Base-by-base conservation (phyloP, 345 rosid species). In the Trapa bicornis region DNA sequence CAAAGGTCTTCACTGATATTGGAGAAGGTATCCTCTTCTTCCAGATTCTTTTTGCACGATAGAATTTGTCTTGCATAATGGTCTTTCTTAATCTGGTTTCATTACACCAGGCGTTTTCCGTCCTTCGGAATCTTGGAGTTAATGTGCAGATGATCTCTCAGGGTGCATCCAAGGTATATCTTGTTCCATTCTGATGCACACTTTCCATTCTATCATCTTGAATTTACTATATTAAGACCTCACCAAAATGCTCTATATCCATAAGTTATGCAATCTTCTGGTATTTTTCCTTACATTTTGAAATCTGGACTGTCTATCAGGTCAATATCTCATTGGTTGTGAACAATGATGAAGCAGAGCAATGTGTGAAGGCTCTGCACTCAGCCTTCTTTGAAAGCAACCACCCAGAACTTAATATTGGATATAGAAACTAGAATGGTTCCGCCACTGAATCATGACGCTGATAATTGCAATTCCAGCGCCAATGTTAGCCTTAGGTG, bases 91-190 rank as follows among this genome's bases (percentile, higher is more conserved):
- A 58, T 12, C 16, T 15, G 6, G 17, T 17, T 72, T 3, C 61
- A 4, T 53, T 68, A 37, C 74, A 64, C 67, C 87, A 94, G 97
- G 99, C 73, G 52, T 95, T 95, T 75, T 78, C 61, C 57, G 99
- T 89, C 77, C 96, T 95, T 58, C 80, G 87, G 75, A 82, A 82
- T 73, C 85, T 83, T 62, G 93, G 96, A 65, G 89, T 91, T 62
- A 95, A 91, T 75, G 99, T 95, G 73, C 99, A 95, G 80, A 91
- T 95, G 99, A 95, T 91, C 79, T 95, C 97, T 69, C 96, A 95
- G 83, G 97, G 99, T 60, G 97, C 99, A 70, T 95, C 99, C 14
- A 95, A 95, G 97, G 99, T 94, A 67, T 66, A 67, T 66, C 1
- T 53, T 41, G 50, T 43, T 41, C 38, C 60, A 11, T 38, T 66